Base-by-base conservation (phyloP, 2,329 filamentous ascomycete species). In the Fusarium camptoceras region DNA sequence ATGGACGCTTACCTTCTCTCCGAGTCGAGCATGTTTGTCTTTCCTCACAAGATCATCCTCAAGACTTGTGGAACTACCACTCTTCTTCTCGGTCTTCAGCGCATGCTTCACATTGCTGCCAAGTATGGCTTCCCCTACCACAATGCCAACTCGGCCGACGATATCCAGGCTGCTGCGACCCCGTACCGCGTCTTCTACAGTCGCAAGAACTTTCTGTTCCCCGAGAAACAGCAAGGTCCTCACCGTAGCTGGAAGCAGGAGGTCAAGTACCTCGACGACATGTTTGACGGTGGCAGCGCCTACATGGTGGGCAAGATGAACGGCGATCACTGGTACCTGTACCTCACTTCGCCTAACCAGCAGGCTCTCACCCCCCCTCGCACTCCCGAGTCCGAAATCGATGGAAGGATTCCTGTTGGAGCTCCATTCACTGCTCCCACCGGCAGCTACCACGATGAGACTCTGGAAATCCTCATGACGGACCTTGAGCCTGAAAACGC, bases 241-340 rank as follows among this genome's bases (percentile, higher is more conserved):
- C 96, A 99, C 82, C 92, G 94, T 68, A 98, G 94, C 89, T 99
- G 96, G 96, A 92, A 94, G 74, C 92, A 98, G 78, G 96, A 99
- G 80, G 95, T 98, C 77, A 92, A 91, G 76, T 97, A 91, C 75
- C 87, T 99, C 68, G 96, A 99, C 82, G 91, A 92, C 78, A 93
- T 94, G 81, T 98, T 99, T 79, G 86, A 92, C 66, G 91, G 93
- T 59, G 96, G 96, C 58, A 98, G 95, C 80, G 96, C 96, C 53
- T 99, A 99, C 81, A 97, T 98, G 94, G 97, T 99, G 72, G 96
- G 96, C 77, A 98, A 98, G 84, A 98, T 98, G 95, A 99, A 99
- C 75, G 95, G 96, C 62, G 96, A 99, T 80, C 96, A 99, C 76
- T 99, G 96, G 96, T 98, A 98, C 79, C 85, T 99, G 59, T 99